Percentiles rank a stretch among this genome's conserved stretches.
Evolutionary conservation across 331 rosid species (phyloP).

Genomic region (Quercus tomentella): DNA sequence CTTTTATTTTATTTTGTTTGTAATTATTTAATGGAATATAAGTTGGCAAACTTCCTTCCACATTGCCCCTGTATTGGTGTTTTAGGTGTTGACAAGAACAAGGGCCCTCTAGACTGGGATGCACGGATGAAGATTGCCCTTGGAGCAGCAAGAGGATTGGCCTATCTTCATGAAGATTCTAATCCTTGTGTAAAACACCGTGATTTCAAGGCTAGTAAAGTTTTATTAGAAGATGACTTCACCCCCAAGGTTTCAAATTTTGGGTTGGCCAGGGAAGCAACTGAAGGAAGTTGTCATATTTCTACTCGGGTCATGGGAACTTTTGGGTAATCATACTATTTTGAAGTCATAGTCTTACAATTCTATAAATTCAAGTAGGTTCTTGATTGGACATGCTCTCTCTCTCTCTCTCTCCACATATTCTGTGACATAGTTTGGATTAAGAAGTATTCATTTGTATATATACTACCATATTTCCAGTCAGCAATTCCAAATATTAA

Average conservation of each 20-base stretch:
- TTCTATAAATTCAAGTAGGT: background rate
- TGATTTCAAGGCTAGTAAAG: slow-evolving; percentile 91
- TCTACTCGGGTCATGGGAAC: slow-evolving; percentile 97
- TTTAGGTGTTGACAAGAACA: slow-evolving; percentile 70
- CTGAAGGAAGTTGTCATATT: slow-evolving; percentile 78
- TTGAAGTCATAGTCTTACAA: background rate
- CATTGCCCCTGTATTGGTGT: slow-evolving; percentile 6
- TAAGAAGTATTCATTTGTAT: background rate
- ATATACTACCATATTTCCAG: background rate
- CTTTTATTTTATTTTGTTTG: slow-evolving; percentile 1
- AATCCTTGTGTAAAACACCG: slow-evolving; percentile 92
- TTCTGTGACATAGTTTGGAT: background rate
- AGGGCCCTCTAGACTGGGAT: slow-evolving; percentile 85
- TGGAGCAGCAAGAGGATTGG: slow-evolving; percentile 96
- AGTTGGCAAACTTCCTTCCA: background rate
- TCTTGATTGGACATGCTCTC: background rate
- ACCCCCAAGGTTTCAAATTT: slow-evolving; percentile 95
- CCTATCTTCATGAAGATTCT: slow-evolving; percentile 99
- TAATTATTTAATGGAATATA: background rate
- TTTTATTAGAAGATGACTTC: slow-evolving; percentile 83
- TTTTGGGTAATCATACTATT: slow-evolving; percentile 58
- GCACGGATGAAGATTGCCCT: slow-evolving; percentile 82
- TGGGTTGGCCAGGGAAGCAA: slow-evolving; percentile 96
- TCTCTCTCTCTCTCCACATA: background rate
- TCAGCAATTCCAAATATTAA: background rate